phyloP scores from a whole-genome alignment of 306 rosid genomes.

The Castanospermum australe region DNA sequence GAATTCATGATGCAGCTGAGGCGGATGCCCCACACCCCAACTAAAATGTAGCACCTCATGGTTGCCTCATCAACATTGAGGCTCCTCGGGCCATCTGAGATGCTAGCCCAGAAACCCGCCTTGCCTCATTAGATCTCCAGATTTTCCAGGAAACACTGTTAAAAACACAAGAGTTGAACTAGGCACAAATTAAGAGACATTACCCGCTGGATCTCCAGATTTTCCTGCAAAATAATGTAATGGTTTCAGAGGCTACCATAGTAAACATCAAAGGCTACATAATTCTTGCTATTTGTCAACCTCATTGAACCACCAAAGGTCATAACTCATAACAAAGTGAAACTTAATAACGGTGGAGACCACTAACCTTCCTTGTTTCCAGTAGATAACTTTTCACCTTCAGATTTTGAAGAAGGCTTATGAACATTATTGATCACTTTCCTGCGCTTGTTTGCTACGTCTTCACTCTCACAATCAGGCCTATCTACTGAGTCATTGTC shows the following conservation, averaged over 20 bases:
- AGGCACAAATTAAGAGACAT: constrained; percentile 30
- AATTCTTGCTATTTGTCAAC: constrained; percentile 5
- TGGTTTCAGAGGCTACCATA: constrained; percentile 30
- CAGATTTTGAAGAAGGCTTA: constrained; percentile 41
- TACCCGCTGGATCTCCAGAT: constrained; percentile 23
- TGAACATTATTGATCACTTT: constrained; percentile 46
- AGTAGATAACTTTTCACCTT: constrained; percentile 33
- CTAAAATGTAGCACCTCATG: not conserved
- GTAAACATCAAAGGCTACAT: constrained; percentile 7
- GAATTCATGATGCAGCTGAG: not conserved
- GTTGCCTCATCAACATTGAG: not conserved
- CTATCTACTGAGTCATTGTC: constrained; percentile 31
- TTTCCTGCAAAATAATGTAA: constrained; percentile 46
- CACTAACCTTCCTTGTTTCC: constrained; percentile 61
- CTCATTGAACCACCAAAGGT: constrained; percentile 27
- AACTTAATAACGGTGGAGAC: constrained; percentile 8
- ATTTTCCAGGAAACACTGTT: constrained; percentile 9
- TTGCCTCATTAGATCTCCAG: not conserved
- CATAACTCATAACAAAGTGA: constrained; percentile 17
- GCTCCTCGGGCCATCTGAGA: constrained; percentile 8
- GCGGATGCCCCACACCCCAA: not conserved
- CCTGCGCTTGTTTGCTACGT: constrained; percentile 54
- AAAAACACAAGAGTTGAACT: constrained; percentile 33
- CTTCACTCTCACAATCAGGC: constrained; percentile 42
- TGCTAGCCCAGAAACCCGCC: not conserved